A percentile compares a stretch with the other conserved stretches of the same genome.
These are phyloP conservation scores for Kluyveromyces sp. DNA, from an alignment of 1,139 yeast genomes.

Conservation along the genomic window DNA sequence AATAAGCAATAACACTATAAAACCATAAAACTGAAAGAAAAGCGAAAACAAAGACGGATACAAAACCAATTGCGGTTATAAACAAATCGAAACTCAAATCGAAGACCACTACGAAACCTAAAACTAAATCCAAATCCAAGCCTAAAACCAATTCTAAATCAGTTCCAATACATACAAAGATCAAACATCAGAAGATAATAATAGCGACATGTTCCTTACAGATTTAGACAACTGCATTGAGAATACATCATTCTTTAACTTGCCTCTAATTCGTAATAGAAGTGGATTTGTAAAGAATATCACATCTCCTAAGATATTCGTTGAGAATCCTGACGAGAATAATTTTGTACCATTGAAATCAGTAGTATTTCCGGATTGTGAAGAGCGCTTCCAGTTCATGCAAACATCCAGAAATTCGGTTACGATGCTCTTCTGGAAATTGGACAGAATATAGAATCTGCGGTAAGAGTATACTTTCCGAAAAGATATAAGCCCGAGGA, in stretches of 20 bases:
- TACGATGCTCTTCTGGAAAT: conserved; percentile 68
- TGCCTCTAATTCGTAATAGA: conserved; percentile 1
- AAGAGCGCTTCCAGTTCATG: conserved; percentile 28
- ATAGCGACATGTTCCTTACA: background rate
- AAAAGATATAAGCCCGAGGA: conserved; percentile 33
- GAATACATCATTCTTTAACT: background rate
- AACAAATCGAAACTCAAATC: no score
- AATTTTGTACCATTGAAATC: conserved; percentile 14
- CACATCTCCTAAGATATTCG: conserved; percentile 12
- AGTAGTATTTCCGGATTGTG: conserved; percentile 23
- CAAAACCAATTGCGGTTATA: no score
- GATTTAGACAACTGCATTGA: background rate
- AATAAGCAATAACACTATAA: no score
- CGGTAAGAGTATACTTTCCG: conserved; percentile 40
- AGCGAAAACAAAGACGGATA: no score
- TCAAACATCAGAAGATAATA: no score
- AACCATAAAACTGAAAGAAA: no score
- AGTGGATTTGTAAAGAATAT: conserved; percentile 8
- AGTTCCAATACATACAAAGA: no score
- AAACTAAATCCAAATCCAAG: no score
- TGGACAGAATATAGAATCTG: conserved; percentile 48
- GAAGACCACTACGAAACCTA: no score
- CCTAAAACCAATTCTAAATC: no score
- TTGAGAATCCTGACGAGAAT: conserved; percentile 8
- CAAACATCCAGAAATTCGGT: conserved; percentile 12